phyloP scores from a whole-genome alignment of 805 yeast species.

The Pichia ethanolica region DNA sequence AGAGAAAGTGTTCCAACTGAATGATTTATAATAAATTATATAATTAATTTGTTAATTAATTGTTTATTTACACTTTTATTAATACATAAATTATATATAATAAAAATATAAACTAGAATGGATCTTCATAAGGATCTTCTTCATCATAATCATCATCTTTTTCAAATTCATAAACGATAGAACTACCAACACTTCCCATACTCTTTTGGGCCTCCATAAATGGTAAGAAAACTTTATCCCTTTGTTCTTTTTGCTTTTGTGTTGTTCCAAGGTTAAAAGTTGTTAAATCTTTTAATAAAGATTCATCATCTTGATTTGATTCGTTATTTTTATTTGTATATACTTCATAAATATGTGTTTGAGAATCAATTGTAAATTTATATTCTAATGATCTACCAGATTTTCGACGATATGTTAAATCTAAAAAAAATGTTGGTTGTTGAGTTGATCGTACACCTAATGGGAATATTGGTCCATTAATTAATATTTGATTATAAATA shows the following conservation, averaged over 20 bases:
- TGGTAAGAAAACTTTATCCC: slow-evolving; percentile 86
- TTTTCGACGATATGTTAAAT: slow-evolving; percentile 64
- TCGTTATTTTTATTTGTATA: slow-evolving; percentile 5
- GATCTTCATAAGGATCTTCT: slow-evolving; percentile 97
- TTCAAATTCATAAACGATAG: slow-evolving; percentile 91
- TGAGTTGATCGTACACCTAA: slow-evolving; percentile 4
- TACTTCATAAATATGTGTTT: slow-evolving; percentile 33
- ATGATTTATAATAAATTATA: neutral
- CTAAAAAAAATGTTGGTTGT: slow-evolving; percentile 32
- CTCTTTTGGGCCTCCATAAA: slow-evolving; percentile 77
- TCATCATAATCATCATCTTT: slow-evolving; percentile 97
- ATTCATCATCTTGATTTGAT: slow-evolving; percentile 27
- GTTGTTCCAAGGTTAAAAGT: slow-evolving; percentile 81
- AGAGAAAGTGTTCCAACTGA: slow-evolving; percentile 28
- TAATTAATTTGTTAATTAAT: neutral
- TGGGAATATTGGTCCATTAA: slow-evolving; percentile 7
- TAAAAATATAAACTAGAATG: slow-evolving; percentile 26
- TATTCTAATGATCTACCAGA: slow-evolving; percentile 73
- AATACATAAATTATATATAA: neutral
- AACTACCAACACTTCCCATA: slow-evolving; percentile 72
- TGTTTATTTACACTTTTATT: neutral
- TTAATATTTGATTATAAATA: neutral
- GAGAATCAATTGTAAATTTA: slow-evolving; percentile 44
- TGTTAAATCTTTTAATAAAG: slow-evolving; percentile 62
- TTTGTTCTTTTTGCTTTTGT: slow-evolving; percentile 65